Evolutionary conservation across 2,329 filamentous ascomycete genomes (phyloP).

Genomic region (Dryadomyces quercivorus): DNA sequence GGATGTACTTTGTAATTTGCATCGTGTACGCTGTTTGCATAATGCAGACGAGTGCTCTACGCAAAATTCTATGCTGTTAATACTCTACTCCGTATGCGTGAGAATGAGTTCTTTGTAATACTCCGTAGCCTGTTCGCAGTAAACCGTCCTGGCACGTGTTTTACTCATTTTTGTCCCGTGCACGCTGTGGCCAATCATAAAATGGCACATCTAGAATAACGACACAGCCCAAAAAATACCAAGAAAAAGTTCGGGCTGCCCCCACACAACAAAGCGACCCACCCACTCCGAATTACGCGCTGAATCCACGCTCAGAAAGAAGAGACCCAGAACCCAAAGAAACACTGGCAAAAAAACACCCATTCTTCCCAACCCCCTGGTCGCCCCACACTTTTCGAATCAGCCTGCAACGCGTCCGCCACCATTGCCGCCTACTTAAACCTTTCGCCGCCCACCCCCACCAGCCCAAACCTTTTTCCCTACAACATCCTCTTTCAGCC

Average conservation of each 20-base stretch:
- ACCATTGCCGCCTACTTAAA: constrained; percentile 23
- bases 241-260: background rate
- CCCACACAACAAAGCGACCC: background rate
- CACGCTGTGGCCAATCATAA: constrained; percentile 1
- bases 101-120: too few species aligned
- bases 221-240: background rate
- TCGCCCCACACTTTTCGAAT: constrained; percentile 14
- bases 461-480: constrained; percentile 21
- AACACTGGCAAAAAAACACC: background rate
- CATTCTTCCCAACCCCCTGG: background rate
- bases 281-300: background rate
- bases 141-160: background rate
- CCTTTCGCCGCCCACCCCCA: constrained; percentile 28
- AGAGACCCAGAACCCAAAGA: background rate
- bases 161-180: background rate
- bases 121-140: background rate
- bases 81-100: too few species aligned
- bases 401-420: constrained; percentile 21
- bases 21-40: background rate
- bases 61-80: too few species aligned
- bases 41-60: too few species aligned
- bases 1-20: background rate
- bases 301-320: background rate
- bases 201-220: background rate
- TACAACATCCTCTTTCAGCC: constrained; percentile 22